Conservation (phyloP, 2,329 filamentous ascomycete species). For the Magnaporthiopsis rhizophila region DNA sequence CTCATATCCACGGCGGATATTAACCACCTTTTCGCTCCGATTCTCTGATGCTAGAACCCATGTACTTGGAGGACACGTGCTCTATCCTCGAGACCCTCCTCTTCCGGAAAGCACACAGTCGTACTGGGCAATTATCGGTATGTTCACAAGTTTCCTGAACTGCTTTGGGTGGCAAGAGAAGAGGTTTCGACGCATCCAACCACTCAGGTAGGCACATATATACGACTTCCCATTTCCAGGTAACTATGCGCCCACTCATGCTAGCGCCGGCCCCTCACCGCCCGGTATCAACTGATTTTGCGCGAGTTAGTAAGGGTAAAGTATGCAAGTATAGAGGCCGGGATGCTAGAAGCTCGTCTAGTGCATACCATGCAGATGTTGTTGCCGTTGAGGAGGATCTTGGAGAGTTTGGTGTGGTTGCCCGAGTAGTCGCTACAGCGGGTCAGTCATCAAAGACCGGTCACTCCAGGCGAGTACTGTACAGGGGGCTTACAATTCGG, state of each 20-base stretch:
- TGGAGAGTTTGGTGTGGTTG: conserved; percentile 78
- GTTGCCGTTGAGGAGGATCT: conserved; percentile 95
- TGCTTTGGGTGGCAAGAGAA: too few species aligned
- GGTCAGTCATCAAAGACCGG: background rate
- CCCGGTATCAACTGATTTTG: conserved; percentile 62
- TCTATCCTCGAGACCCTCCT: background rate
- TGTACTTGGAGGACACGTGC: too few species aligned
- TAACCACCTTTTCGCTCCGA: background rate
- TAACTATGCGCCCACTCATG: conserved; percentile 9
- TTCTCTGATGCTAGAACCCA: background rate
- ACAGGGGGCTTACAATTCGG: too few species aligned
- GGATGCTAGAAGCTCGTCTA: too few species aligned
- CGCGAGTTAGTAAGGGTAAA: conserved; percentile 6
- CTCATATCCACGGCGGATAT: too few species aligned
- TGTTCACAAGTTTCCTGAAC: too few species aligned
- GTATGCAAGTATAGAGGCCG: too few species aligned
- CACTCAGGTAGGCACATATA: too few species aligned
- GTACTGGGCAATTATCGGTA: too few species aligned
- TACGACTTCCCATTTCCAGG: background rate
- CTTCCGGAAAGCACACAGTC: too few species aligned
- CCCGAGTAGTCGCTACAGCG: conserved; percentile 77
- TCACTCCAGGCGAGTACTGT: background rate
- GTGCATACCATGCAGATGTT: conserved; percentile 91
- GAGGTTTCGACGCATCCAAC: too few species aligned
- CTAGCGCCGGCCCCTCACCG: conserved; percentile 57